Base-by-base conservation (phyloP, 2,329 filamentous ascomycete genomes). In the Cladosporium halotolerans region DNA sequence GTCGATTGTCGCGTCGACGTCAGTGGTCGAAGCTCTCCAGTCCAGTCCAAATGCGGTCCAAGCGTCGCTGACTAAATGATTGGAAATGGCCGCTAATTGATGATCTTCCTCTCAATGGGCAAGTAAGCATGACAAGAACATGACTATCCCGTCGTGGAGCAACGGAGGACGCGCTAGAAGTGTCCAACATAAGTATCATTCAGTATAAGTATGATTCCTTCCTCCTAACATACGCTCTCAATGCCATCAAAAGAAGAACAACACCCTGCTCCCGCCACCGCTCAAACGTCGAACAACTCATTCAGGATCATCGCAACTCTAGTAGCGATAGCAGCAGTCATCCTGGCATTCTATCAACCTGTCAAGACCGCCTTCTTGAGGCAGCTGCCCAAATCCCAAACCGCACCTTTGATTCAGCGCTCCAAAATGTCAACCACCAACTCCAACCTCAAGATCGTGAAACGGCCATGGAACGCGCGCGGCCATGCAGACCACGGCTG, bases 401-500 rank as follows among this genome's bases (percentile, higher is more conserved):
- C 62, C 48, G 47, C 60, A 23, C 13, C 54, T 32, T 31, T 58
- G 34, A 31, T 54, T 16, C 36, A 38, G n/a, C 47, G 43, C 7
- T 52, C 57, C 11, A 48, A 63, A 33, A 74, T 74, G 69, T 66
- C 63, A 19, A 63, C 71, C n/a, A 61, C 59, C 42, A 53, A 56
- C 56, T 55, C 59, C 1, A 56, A 51, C 53, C 63, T 75, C 62
- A 88, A 86, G 64, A 86, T 95, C 73, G 81, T 80, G 36, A 85
- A 85, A 50, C 87, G 90, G 59, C 82, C 81, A 55, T 93, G 87
- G 61, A 75, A 77, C 55, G 76, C 80, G 42, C 81, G 90, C 48
- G 89, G 89, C 32, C 86, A 91, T 69, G 80, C 82, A 34, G 82
- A 95, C 68, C 88, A 95, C 69, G 88, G 86, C 69, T 95, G 89